Conservation (phyloP, 805 yeast species). For the Komagataella kurtzmanii region DNA sequence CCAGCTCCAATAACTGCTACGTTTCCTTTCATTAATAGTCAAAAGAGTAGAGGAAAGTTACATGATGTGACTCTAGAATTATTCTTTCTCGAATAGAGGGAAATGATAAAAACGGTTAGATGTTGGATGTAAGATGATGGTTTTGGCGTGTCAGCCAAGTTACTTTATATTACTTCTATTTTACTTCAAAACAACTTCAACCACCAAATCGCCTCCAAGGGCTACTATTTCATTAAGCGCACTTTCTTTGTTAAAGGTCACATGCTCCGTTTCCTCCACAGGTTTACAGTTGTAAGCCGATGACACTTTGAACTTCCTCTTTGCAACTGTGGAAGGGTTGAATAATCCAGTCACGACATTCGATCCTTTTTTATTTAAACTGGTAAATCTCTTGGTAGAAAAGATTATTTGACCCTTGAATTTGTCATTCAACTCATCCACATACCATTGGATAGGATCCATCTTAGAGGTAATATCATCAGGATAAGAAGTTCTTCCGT, state of each 20-base stretch:
- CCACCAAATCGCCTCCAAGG: constrained; percentile 55
- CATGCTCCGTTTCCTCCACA: constrained; percentile 26
- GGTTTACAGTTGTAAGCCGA: constrained; percentile 67
- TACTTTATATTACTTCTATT: too few species aligned
- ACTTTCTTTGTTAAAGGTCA: constrained; percentile 57
- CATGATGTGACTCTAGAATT: neutral
- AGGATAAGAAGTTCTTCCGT: constrained; percentile 26
- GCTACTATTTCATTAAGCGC: constrained; percentile 58
- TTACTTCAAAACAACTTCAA: constrained; percentile 15
- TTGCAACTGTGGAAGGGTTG: constrained; percentile 43
- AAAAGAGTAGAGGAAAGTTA: neutral
- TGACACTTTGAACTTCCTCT: constrained; percentile 65
- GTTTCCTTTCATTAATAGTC: constrained; percentile 9
- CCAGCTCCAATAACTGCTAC: constrained; percentile 81
- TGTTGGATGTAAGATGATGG: neutral
- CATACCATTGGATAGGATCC: constrained; percentile 52
- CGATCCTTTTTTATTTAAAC: constrained; percentile 35
- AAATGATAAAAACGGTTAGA: neutral
- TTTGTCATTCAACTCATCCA: constrained; percentile 44
- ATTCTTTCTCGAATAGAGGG: neutral
- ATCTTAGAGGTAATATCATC: constrained; percentile 18
- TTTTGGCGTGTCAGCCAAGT: neutral
- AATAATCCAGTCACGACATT: constrained; percentile 72
- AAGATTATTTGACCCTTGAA: constrained; percentile 60
- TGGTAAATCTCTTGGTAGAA: constrained; percentile 44